A percentile compares a stretch with the other conserved stretches of the same genome.
phyloP scores from a whole-genome alignment of 2,329 filamentous ascomycete species.

The Cytospora piceae region DNA sequence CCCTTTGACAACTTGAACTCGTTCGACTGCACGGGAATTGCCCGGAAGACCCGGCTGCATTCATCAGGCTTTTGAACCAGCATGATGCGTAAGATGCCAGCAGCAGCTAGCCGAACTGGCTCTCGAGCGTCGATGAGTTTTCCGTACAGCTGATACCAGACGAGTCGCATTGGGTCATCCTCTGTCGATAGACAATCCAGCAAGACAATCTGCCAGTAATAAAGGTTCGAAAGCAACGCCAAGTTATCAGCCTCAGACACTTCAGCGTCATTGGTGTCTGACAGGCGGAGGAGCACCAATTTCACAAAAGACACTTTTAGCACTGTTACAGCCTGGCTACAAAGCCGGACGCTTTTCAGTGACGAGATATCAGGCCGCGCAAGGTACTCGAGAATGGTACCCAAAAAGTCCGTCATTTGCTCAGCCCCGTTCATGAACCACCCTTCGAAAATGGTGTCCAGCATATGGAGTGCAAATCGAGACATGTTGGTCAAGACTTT shows the following conservation, averaged over 20 bases:
- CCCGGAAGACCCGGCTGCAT: conserved; percentile 72
- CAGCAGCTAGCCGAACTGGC: conserved; percentile 73
- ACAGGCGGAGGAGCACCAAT: conserved; percentile 78
- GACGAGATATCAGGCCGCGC: conserved; percentile 80
- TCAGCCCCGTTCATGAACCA: conserved; percentile 93
- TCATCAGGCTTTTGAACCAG: conserved; percentile 92
- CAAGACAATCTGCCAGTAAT: conserved; percentile 95
- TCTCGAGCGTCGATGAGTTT: conserved; percentile 76
- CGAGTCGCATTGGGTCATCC: conserved; percentile 78
- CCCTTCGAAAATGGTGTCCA: conserved; percentile 91
- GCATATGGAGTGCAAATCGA: conserved; percentile 77
- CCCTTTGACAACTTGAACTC: conserved; percentile 65
- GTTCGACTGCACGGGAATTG: conserved; percentile 67
- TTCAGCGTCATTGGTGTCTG: conserved; percentile 74
- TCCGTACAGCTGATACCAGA: conserved; percentile 92
- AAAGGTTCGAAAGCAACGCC: conserved; percentile 78
- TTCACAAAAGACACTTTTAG: conserved; percentile 80
- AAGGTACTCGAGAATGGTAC: conserved; percentile 83
- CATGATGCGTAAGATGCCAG: conserved; percentile 87
- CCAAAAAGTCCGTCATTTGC: conserved; percentile 81
- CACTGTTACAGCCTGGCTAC: conserved; percentile 76
- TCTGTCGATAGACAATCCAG: conserved; percentile 77
- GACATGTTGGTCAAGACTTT: conserved; percentile 85
- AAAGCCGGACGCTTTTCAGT: conserved; percentile 88
- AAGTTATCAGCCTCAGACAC: conserved; percentile 65